Evolutionary conservation across 257 asterid species (phyloP).

Genomic region (Nicotiana tabacum): DNA sequence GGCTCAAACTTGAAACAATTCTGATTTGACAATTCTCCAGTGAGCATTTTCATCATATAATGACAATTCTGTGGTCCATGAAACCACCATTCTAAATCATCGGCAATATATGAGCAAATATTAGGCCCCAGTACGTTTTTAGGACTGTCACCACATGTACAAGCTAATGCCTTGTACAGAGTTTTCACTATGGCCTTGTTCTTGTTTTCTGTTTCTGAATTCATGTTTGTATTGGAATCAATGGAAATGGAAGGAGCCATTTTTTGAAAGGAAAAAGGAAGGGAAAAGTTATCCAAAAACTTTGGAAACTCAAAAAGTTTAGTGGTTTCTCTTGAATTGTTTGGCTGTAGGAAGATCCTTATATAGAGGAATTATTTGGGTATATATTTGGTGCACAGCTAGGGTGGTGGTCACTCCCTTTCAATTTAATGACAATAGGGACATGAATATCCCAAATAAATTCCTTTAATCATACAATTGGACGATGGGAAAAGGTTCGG

Average conservation of each 20-base stretch:
- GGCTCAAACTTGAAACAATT: constrained; percentile 62
- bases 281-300: neutral
- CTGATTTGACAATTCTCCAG: constrained; percentile 41
- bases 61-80: constrained; percentile 92
- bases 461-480: neutral
- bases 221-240: neutral
- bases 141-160: constrained; percentile 19
- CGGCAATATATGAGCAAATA: constrained; percentile 18
- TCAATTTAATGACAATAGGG: neutral
- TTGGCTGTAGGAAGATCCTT: neutral
- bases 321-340: neutral
- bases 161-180: constrained; percentile 54
- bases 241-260: neutral
- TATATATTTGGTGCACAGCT: neutral
- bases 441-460: neutral
- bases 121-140: constrained; percentile 19
- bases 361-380: neutral
- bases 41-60: constrained; percentile 88
- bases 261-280: neutral
- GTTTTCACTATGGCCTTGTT: constrained; percentile 40
- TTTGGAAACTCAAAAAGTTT: neutral
- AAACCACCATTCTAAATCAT: constrained; percentile 94
- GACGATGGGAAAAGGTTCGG: neutral
- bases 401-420: constrained; percentile 6
- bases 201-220: constrained; percentile 17